phyloP scores from a whole-genome alignment of 257 asterid genomes.

The Paulownia fortunei region DNA sequence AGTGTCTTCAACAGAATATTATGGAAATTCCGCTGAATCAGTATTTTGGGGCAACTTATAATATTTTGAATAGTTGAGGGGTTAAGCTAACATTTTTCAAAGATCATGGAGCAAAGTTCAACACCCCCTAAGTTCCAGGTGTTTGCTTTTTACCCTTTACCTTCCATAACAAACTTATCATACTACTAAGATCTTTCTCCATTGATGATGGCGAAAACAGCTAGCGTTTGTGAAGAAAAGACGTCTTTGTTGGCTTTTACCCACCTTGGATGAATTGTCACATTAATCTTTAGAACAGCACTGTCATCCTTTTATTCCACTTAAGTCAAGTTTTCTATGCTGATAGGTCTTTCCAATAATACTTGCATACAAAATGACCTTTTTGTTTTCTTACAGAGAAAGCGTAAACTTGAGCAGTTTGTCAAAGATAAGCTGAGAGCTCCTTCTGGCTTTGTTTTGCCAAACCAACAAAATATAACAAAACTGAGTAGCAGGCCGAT shows the following conservation, averaged over 20 bases:
- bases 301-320: slow-evolving; percentile 10
- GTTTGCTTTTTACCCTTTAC: no score
- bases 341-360: neutral
- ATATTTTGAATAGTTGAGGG: no score
- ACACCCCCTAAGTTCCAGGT: no score
- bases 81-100: no score
- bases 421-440: slow-evolving; percentile 51
- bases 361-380: slow-evolving; percentile 4
- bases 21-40: neutral
- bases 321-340: neutral
- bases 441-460: slow-evolving; percentile 40
- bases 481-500: slow-evolving; percentile 48
- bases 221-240: neutral
- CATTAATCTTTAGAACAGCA: neutral
- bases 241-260: slow-evolving; percentile 14
- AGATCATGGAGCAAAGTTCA: no score
- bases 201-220: neutral
- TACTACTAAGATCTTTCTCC: neutral
- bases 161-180: neutral
- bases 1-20: neutral
- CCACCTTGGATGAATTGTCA: slow-evolving; percentile 5
- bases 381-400: slow-evolving; percentile 54
- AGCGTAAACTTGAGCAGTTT: slow-evolving; percentile 68
- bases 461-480: slow-evolving; percentile 42
- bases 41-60: no score